These are phyloP conservation scores for Ophiostoma pallidulum DNA, from an alignment of 2,329 filamentous ascomycete genomes.

Conservation along the genomic window DNA sequence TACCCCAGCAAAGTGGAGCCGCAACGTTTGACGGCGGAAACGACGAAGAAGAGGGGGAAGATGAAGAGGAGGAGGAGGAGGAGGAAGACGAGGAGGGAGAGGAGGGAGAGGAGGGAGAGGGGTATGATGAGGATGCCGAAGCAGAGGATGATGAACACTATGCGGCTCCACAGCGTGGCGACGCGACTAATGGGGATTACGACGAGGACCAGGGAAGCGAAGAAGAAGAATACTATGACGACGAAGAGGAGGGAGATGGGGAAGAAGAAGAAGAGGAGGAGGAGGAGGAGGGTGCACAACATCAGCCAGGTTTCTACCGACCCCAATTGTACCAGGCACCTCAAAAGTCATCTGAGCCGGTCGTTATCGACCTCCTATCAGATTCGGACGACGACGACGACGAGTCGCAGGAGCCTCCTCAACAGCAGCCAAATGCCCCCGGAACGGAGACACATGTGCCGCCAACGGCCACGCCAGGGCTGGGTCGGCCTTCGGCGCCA, in stretches of 20 bases:
- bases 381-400: slow-evolving; percentile 32
- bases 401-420: not conserved
- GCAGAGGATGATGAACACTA: slow-evolving; percentile 9
- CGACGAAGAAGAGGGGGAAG: slow-evolving; percentile 16
- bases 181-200: too few relatives aligned
- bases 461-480: slow-evolving; percentile 6
- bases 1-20: slow-evolving; percentile 7
- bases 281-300: not conserved
- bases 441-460: slow-evolving; percentile 1
- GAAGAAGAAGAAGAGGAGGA: slow-evolving; percentile 3
- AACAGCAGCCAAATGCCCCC: not conserved
- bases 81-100: slow-evolving; percentile 19
- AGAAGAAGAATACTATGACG: slow-evolving; percentile 1
- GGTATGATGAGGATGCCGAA: slow-evolving; percentile 15
- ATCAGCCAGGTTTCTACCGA: not conserved
- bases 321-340: slow-evolving; percentile 1
- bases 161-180: not conserved
- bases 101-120: slow-evolving; percentile 19
- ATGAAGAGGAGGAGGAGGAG: slow-evolving; percentile 14
- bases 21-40: slow-evolving; percentile 14
- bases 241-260: not conserved
- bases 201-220: not conserved
- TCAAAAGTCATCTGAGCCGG: slow-evolving; percentile 20
- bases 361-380: slow-evolving; percentile 39
- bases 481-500: too few relatives aligned